Base-by-base conservation (phyloP, 2,329 filamentous ascomycete species). In the Curvularia eragrostidis region DNA sequence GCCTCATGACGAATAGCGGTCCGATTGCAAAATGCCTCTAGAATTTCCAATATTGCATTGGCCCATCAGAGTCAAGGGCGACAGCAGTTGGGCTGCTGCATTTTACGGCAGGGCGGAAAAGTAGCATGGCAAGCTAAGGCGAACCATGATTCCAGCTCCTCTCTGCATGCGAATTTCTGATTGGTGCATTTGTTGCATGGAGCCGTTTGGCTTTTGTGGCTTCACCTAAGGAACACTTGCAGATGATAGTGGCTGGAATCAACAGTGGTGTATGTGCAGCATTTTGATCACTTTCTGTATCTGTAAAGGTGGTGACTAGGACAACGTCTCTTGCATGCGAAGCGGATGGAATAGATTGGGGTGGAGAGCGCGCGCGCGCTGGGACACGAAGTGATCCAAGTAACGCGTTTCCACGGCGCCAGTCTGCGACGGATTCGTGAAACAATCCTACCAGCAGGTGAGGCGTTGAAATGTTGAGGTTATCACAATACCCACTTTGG, bases 111-210 rank as follows among this genome's bases (percentile, higher is more conserved):
- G 47, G 19, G 56, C 52, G 48, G 49, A 10, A 48, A 34, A 48
- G 48, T 49, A 36, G 51, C 38, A 56, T 44, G 26, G 21, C 48
- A 44, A 19, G 41, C 36, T 26, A 21, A 55, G 47, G 49, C 52
- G 48, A 49, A 49, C 46, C 30, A 23, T 47, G 24, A 13, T 43
- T 18, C 24, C 34, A 12, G 21, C 15, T 10, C 39, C 5, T 42
- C 4, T 28, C 54, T 54, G 54, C 58, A 51, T 59, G 47, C 55
- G 23, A 50, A 28, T 12, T 38, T 42, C 21, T 52, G 39, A 63
- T 58, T 61, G 53, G 53, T 42, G 43, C 44, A 52, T 44, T 57
- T 34, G 51, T 38, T 38, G 18, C 19, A 46, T 30, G 46, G 47
- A 53, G 49, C 41, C 57, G 43, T 46, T 59, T 18, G 28, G 26